Evolutionary conservation across 108 stramenopile species (phyloP).

Genomic region (Nitzschia palea): DNA sequence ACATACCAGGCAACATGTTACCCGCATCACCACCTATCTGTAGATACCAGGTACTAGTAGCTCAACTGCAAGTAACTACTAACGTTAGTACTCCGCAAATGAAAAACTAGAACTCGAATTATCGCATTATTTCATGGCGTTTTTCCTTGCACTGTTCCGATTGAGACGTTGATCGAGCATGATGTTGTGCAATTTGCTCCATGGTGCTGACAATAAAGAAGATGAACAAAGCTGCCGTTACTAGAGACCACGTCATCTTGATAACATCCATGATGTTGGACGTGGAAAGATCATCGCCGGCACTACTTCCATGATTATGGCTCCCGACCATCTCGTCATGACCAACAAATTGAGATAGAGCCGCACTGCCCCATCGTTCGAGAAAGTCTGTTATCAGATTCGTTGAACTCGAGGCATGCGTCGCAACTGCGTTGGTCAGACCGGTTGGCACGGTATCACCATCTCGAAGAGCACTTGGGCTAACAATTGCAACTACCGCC

Average conservation of each 20-base stretch:
- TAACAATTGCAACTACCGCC: neutral
- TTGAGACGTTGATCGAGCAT: too few species aligned
- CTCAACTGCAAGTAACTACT: too few species aligned
- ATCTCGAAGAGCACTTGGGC: neutral
- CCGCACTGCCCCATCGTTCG: neutral
- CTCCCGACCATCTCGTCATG: too few species aligned
- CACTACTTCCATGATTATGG: neutral
- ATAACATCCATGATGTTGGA: neutral
- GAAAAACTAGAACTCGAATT: too few species aligned
- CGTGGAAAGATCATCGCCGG: neutral
- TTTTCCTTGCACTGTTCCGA: too few species aligned
- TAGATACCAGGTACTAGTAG: too few species aligned
- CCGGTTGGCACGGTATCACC: too few species aligned
- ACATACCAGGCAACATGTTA: too few species aligned
- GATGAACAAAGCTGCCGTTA: neutral
- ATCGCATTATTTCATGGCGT: too few species aligned
- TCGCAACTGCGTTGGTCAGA: neutral
- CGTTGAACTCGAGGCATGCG: neutral
- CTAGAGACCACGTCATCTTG: constrained; percentile 3
- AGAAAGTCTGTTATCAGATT: neutral
- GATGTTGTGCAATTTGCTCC: constrained; percentile 4
- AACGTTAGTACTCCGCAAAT: too few species aligned
- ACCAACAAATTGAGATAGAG: neutral
- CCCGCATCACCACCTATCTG: too few species aligned
- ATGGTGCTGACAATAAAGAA: constrained; percentile 7